These are phyloP conservation scores for Eimeria acervulina DNA, from an alignment of 169 alveolate genomes.

Conservation along the genomic window DNA sequence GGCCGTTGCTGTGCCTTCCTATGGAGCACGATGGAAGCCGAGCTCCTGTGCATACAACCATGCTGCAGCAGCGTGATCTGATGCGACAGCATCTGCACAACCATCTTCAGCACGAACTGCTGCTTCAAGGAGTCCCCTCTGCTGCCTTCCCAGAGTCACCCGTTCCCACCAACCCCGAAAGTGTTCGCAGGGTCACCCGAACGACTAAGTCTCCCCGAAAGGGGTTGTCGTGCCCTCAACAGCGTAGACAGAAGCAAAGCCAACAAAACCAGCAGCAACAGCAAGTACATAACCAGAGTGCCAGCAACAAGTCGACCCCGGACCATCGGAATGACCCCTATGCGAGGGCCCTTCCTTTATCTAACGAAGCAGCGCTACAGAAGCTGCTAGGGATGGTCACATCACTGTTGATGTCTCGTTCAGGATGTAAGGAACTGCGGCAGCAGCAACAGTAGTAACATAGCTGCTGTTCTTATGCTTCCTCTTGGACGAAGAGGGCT, in stretches of 20 bases:
- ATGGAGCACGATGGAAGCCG: conserved; percentile 3
- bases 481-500: neutral
- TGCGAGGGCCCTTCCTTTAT: neutral
- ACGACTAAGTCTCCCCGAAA: neutral
- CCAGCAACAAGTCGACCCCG: neutral
- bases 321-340: neutral
- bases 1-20: neutral
- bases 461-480: neutral
- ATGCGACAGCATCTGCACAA: neutral
- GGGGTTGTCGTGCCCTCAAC: neutral
- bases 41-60: neutral
- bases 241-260: neutral
- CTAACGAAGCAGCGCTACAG: conserved; percentile 12
- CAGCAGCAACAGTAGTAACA: neutral
- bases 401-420: conserved; percentile 15
- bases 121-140: neutral
- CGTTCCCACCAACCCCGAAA: neutral
- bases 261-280: neutral
- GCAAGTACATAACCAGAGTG: neutral
- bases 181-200: neutral
- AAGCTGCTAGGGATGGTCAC: conserved; percentile 45
- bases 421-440: conserved; percentile 13
- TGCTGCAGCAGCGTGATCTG: conserved; percentile 3
- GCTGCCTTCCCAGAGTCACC: neutral
- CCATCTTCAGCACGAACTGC: neutral